Evolutionary conservation across 208 protist genomes (phyloP), one percentile per base, ranked within the genome.

Genomic region (Wallacemonas sp.): DNA sequence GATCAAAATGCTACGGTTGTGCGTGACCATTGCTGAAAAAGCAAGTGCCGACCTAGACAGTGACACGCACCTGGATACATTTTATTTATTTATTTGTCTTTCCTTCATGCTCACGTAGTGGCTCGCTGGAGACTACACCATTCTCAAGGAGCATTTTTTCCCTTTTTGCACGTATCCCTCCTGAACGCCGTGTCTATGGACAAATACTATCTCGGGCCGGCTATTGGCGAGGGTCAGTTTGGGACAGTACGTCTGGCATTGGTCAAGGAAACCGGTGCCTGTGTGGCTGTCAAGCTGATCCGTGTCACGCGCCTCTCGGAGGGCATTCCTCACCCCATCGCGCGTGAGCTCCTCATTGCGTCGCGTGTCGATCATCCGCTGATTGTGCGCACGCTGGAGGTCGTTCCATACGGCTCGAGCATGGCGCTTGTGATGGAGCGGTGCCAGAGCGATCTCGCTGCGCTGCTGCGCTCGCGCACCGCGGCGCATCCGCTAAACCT

Each of bases 371-470:
- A 67, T 3, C 83, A 81, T 36, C 87, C 88, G 9, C 82, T 78
- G 46, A 43, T 96, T 16, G 78, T 94, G 26, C 61, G 60, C 2
- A 85, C 78, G 2, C 63, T 87, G 33, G 90, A 96, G n/a, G 72
- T 94, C 26, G 70, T 88, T 49, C 64, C 85, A 3, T 78, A 61
- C 47, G 81, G 88, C 14, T 80, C 69, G 0, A 80, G 74, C 47
- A 66, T 96, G 44, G 83, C 77, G 21, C 21, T 96, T 17, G 88
- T 93, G 2, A 94, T 94, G 86, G 87, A 96, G 68, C 73, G 78
- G 17, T 94, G 86, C 65, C 46, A 60, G n/a, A 75, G 70, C 17
- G 85, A 92, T 64, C 72, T 94, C 19, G 81, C 76, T 0, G 43
- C 58, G 9, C 21, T 85, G 1, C 67, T 95, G 30, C 47, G 65